These are phyloP conservation scores for Hanseniaspora sp. DNA, from an alignment of 1,139 yeast genomes.

Conservation along the genomic window DNA sequence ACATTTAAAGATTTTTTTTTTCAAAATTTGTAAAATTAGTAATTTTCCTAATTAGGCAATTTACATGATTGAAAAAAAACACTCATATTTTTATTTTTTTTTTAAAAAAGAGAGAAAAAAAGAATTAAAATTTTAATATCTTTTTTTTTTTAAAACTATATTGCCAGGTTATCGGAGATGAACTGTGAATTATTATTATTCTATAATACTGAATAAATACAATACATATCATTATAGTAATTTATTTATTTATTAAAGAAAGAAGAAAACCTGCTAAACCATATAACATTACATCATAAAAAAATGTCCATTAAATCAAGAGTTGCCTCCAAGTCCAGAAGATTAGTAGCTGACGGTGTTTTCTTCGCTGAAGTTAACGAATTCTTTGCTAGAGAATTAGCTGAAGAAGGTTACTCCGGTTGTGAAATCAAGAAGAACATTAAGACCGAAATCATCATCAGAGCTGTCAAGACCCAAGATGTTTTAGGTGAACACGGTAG, in stretches of 20 bases:
- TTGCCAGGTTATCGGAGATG: background rate
- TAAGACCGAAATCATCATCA: conserved; percentile 95
- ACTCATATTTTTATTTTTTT: too few relatives aligned
- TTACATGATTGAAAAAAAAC: too few relatives aligned
- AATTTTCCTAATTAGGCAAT: too few relatives aligned
- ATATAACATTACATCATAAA: background rate
- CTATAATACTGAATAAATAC: too few relatives aligned
- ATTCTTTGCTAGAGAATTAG: conserved; percentile 99
- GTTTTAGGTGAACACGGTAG: conserved; percentile 99
- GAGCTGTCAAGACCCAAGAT: conserved; percentile 98
- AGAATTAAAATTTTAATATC: too few relatives aligned
- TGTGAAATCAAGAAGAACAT: conserved; percentile 98
- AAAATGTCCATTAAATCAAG: conserved; percentile 15
- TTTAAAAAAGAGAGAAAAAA: too few relatives aligned
- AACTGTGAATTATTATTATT: too few relatives aligned
- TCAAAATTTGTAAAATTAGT: background rate
- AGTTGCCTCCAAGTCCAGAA: conserved; percentile 66
- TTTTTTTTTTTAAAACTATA: background rate
- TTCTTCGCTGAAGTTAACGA: conserved; percentile 99
- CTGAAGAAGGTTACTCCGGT: conserved; percentile 99
- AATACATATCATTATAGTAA: too few relatives aligned
- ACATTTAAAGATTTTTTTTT: background rate
- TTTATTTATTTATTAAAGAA: background rate
- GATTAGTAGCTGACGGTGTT: conserved; percentile 99
- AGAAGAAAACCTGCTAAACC: background rate